phyloP scores from a whole-genome alignment of 352 stramenopile species.

The Phytophthora foliorum region DNA sequence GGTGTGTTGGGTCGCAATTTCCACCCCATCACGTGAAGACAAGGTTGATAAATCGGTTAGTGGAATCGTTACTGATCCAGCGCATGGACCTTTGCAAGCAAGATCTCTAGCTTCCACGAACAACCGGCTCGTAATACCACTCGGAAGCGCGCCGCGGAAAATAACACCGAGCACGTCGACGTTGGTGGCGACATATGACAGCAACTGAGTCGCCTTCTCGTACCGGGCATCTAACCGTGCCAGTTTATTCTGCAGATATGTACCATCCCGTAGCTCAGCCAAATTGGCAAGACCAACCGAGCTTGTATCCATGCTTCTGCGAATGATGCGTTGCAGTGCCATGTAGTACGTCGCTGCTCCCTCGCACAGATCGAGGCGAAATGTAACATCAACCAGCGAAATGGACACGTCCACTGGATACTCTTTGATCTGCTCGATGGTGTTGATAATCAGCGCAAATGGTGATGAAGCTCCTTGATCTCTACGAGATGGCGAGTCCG shows the following conservation, averaged over 20 bases:
- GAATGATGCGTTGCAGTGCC: conserved; percentile 69
- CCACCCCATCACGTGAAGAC: conserved; percentile 24
- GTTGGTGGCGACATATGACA: conserved; percentile 68
- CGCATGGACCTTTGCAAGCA: conserved; percentile 70
- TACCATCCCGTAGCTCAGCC: conserved; percentile 63
- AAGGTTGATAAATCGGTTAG: conserved; percentile 59
- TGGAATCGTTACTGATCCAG: conserved; percentile 64
- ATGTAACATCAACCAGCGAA: conserved; percentile 71
- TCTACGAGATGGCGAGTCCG: conserved; percentile 33
- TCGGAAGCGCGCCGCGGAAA: conserved; percentile 63
- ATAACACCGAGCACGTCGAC: conserved; percentile 73
- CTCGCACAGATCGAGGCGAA: conserved; percentile 73
- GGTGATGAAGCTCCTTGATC: conserved; percentile 11
- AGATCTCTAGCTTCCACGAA: conserved; percentile 69
- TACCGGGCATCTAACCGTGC: conserved; percentile 63
- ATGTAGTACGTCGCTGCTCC: conserved; percentile 64
- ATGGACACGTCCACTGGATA: conserved; percentile 80
- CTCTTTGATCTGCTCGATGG: conserved; percentile 67
- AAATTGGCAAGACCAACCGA: conserved; percentile 64
- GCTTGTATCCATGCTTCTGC: conserved; percentile 74
- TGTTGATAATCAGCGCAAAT: conserved; percentile 49
- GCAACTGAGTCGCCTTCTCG: conserved; percentile 56
- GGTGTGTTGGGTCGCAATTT: conserved; percentile 3
- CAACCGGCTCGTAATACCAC: conserved; percentile 61
- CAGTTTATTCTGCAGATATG: conserved; percentile 68